These are phyloP conservation scores for Aschersonia sp. DNA, from an alignment of 2,329 filamentous ascomycete species.

Conservation along the genomic window DNA sequence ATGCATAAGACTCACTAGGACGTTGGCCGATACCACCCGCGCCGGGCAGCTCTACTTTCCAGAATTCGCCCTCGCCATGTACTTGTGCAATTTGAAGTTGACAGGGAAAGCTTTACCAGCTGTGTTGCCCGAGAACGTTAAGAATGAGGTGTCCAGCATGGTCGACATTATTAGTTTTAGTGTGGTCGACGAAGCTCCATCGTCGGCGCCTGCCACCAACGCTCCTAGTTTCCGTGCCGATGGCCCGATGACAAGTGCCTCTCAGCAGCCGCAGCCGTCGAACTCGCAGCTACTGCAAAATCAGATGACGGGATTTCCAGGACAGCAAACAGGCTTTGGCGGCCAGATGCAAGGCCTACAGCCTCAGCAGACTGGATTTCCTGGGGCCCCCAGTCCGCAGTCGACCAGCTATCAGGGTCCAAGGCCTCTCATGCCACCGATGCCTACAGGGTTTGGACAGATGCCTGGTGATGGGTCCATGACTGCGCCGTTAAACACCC, in stretches of 20 bases:
- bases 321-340: conserved; percentile 42
- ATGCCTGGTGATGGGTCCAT: conserved; percentile 40
- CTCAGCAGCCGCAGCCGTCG: conserved; percentile 59
- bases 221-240: conserved; percentile 51
- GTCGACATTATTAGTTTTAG: conserved; percentile 98
- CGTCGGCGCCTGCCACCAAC: conserved; percentile 42
- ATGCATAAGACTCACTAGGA: conserved; percentile 35
- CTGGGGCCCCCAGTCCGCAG: conserved; percentile 52
- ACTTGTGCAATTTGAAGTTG: conserved; percentile 86
- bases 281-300: conserved; percentile 50
- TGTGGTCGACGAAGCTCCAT: conserved; percentile 55
- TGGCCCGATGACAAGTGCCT: conserved; percentile 33
- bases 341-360: conserved; percentile 46
- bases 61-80: conserved; percentile 96
- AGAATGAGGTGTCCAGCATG: conserved; percentile 98
- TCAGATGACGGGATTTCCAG: conserved; percentile 55
- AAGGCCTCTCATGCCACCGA: conserved; percentile 80
- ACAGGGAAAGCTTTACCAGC: conserved; percentile 71
- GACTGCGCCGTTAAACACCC: conserved; percentile 61
- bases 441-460: conserved; percentile 44
- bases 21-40: conserved; percentile 86
- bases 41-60: conserved; percentile 93
- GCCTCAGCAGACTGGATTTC: conserved; percentile 55
- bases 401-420: conserved; percentile 70
- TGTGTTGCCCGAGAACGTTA: conserved; percentile 66